phyloP scores from a whole-genome alignment of 179 eudicot genomes.

The Drosera spatulata region DNA sequence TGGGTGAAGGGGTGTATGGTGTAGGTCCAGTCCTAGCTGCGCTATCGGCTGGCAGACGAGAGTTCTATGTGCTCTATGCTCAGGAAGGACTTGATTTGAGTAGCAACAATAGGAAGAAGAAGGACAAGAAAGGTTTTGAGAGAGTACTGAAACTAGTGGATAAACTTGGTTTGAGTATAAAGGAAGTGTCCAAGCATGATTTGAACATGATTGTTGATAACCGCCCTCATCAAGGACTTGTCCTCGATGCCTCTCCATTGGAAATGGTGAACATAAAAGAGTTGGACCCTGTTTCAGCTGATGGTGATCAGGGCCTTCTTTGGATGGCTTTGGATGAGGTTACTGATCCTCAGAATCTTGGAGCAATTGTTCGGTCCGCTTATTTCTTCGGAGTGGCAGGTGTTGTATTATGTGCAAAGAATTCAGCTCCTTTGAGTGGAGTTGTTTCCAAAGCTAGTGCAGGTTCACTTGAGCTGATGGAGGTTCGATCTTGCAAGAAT shows the following conservation, averaged over 20 bases:
- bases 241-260: slow-evolving; percentile 87
- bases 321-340: slow-evolving; percentile 99
- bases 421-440: slow-evolving; percentile 82
- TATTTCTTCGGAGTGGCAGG: slow-evolving; percentile 95
- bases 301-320: slow-evolving; percentile 40
- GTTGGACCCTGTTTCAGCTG: slow-evolving; percentile 45
- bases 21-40: slow-evolving; percentile 97
- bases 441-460: slow-evolving; percentile 61
- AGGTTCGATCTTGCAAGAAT: slow-evolving; percentile 80
- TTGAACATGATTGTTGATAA: slow-evolving; percentile 84
- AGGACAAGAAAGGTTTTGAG: slow-evolving; percentile 94
- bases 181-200: slow-evolving; percentile 84
- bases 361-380: slow-evolving; percentile 83
- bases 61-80: slow-evolving; percentile 61
- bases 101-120: slow-evolving; percentile 63
- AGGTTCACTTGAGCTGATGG: slow-evolving; percentile 87
- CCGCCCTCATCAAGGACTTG: slow-evolving; percentile 97
- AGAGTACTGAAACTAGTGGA: slow-evolving; percentile 68
- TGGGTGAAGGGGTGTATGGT: slow-evolving; percentile 91
- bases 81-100: slow-evolving; percentile 84
- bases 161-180: slow-evolving; percentile 43
- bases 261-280: slow-evolving; percentile 76
- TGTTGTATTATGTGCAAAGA: slow-evolving; percentile 81
- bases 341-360: slow-evolving; percentile 87
- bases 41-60: slow-evolving; percentile 74